These are phyloP conservation scores for Rhododendron vialii DNA, from an alignment of 148 eudicot species.

Conservation along the genomic window DNA sequence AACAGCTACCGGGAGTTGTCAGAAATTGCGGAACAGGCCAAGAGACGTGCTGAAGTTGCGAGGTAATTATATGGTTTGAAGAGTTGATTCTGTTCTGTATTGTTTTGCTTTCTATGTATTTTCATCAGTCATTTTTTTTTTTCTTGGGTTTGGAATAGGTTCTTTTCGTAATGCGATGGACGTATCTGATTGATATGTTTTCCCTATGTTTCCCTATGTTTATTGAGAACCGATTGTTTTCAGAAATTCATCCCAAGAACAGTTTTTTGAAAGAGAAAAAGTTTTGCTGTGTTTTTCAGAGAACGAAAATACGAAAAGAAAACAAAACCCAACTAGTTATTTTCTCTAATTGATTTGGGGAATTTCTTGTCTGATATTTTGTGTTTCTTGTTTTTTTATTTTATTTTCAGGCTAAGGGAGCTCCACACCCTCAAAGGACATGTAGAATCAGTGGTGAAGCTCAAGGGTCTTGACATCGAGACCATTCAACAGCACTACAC, in stretches of 20 bases:
- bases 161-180: neutral
- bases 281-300: neutral
- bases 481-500: slow-evolving; percentile 57
- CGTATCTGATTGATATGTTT: neutral
- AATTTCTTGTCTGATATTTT: neutral
- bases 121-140: neutral
- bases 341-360: neutral
- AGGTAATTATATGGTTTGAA: slow-evolving; percentile 29
- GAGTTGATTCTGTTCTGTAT: neutral
- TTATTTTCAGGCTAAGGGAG: slow-evolving; percentile 52
- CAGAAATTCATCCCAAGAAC: neutral
- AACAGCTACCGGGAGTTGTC: slow-evolving; percentile 55
- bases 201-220: too few species aligned
- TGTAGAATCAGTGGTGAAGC: slow-evolving; percentile 78
- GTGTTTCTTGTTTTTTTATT: neutral
- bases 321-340: neutral
- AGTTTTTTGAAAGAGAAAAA: neutral
- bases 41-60: slow-evolving; percentile 74
- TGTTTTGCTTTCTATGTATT: neutral
- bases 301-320: neutral
- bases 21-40: slow-evolving; percentile 79
- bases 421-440: slow-evolving; percentile 75
- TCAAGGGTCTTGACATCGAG: slow-evolving; percentile 72
- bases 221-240: neutral
- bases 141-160: neutral